phyloP scores from a whole-genome alignment of 495 filamentous ascomycete genomes.

The Hypomontagnella submonticulosa region DNA sequence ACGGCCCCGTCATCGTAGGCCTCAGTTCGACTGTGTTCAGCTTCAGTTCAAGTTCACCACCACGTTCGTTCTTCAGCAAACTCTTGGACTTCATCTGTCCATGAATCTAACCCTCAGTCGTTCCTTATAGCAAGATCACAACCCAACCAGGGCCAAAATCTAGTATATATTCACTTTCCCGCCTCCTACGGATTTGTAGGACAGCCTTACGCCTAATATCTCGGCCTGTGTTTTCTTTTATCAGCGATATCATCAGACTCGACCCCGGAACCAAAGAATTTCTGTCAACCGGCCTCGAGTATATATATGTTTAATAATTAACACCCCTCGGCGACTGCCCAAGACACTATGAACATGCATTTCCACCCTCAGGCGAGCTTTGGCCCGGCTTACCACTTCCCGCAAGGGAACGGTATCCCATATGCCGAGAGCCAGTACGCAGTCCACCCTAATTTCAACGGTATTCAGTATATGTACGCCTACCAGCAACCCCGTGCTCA shows the following conservation, averaged over 20 bases:
- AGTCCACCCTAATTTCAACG: slow-evolving; percentile 24
- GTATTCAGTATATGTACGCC: slow-evolving; percentile 41
- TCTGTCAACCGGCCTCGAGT: slow-evolving; percentile 5
- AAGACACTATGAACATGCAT: slow-evolving; percentile 43
- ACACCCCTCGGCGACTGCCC: slow-evolving; percentile 4
- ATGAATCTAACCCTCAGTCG: slow-evolving; percentile 56
- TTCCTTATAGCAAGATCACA: slow-evolving; percentile 51
- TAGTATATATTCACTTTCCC: slow-evolving; percentile 10
- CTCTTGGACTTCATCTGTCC: slow-evolving; percentile 35
- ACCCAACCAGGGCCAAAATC: neutral
- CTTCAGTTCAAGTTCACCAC: slow-evolving; percentile 40
- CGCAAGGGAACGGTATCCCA: slow-evolving; percentile 32
- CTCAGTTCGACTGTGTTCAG: slow-evolving; percentile 33
- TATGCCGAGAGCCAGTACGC: slow-evolving; percentile 39
- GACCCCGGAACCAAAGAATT: slow-evolving; percentile 1
- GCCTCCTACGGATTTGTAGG: neutral
- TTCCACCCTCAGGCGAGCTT: slow-evolving; percentile 35
- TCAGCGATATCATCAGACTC: slow-evolving; percentile 7
- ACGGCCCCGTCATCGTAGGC: slow-evolving; percentile 36
- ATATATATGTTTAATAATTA: slow-evolving; percentile 19
- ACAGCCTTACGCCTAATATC: slow-evolving; percentile 23
- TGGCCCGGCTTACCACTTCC: slow-evolving; percentile 33
- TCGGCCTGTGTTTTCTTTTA: slow-evolving; percentile 5
- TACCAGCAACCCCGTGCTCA: slow-evolving; percentile 37
- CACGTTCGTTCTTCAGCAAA: slow-evolving; percentile 46